These are phyloP conservation scores for Hypoxylon crocopeplum DNA, from an alignment of 495 filamentous ascomycete species.

Conservation along the genomic window DNA sequence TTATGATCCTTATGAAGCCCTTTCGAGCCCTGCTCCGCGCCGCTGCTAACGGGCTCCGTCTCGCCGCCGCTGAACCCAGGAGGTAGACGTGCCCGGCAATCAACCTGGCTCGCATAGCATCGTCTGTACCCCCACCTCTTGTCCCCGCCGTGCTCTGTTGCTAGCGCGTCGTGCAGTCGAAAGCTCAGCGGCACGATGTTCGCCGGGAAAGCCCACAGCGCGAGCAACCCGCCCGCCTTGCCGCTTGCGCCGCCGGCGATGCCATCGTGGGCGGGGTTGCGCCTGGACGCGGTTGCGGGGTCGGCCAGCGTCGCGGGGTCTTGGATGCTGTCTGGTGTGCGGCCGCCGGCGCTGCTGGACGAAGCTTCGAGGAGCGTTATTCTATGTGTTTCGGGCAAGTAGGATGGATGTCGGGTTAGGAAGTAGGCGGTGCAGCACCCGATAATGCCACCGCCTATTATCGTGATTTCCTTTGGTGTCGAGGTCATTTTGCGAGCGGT, in stretches of 20 bases:
- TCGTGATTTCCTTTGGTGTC: conserved; percentile 39
- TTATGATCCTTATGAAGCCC: conserved; percentile 40
- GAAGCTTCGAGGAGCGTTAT: conserved; percentile 85
- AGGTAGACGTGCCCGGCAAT: conserved; percentile 56
- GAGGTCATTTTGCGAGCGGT: conserved; percentile 33
- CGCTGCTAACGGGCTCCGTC: background rate
- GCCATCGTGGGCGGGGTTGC: conserved; percentile 49
- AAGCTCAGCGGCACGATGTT: conserved; percentile 82
- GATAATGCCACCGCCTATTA: conserved; percentile 82
- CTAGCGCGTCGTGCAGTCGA: conserved; percentile 74
- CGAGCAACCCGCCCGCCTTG: conserved; percentile 87
- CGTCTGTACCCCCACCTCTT: conserved; percentile 82
- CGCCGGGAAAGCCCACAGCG: conserved; percentile 83
- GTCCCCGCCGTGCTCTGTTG: conserved; percentile 75
- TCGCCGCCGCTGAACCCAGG: conserved; percentile 6
- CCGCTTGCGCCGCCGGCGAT: conserved; percentile 87
- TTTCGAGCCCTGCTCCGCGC: conserved; percentile 14
- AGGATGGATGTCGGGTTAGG: conserved; percentile 79
- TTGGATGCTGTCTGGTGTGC: conserved; percentile 43
- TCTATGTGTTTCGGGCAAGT: conserved; percentile 69
- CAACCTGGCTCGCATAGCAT: conserved; percentile 69
- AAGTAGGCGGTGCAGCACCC: conserved; percentile 87
- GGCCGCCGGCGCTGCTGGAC: conserved; percentile 47
- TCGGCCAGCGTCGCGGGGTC: conserved; percentile 41
- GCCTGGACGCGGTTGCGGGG: conserved; percentile 36